Evolutionary conservation across 2,329 filamentous ascomycete species (phyloP).

Genomic region (Hypomyces perniciosus): DNA sequence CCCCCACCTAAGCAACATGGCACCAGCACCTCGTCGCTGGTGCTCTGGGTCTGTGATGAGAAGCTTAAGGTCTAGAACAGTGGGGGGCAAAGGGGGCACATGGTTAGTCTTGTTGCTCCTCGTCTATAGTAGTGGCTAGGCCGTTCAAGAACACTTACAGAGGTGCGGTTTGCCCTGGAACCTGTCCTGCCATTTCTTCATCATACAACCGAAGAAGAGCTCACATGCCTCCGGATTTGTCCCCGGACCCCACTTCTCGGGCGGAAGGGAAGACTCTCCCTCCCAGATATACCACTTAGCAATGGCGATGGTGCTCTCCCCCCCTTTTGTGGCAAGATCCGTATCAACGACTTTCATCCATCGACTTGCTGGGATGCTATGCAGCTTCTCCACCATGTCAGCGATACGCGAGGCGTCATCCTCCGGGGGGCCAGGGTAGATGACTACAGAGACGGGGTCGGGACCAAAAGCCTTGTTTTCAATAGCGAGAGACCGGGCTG

Average conservation of each 20-base stretch:
- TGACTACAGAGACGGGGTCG: slow-evolving; percentile 24
- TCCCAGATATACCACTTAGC: slow-evolving; percentile 31
- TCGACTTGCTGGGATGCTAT: slow-evolving; percentile 22
- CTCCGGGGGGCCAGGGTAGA: slow-evolving; percentile 25
- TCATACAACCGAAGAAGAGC: slow-evolving; percentile 27
- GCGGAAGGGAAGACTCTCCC: slow-evolving; percentile 16
- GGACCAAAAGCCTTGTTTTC: slow-evolving; percentile 32
- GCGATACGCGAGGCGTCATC: slow-evolving; percentile 19
- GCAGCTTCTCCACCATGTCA: slow-evolving; percentile 18
- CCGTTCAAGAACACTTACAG: slow-evolving; percentile 23
- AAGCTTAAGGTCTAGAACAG: slow-evolving; percentile 29
- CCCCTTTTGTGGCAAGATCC: slow-evolving; percentile 21
- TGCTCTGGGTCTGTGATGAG: slow-evolving; percentile 33
- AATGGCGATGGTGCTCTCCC: slow-evolving; percentile 29
- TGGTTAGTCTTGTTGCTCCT: not conserved
- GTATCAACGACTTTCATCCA: slow-evolving; percentile 33
- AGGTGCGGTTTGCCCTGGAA: slow-evolving; percentile 28
- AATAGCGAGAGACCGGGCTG: slow-evolving; percentile 29
- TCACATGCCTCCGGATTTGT: slow-evolving; percentile 29
- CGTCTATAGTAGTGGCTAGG: slow-evolving; percentile 5
- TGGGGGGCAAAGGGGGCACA: not conserved
- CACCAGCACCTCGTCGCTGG: slow-evolving; percentile 30
- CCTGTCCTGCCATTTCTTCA: slow-evolving; percentile 23
- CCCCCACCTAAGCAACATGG: slow-evolving; percentile 29
- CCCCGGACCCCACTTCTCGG: slow-evolving; percentile 24